phyloP scores from a whole-genome alignment of 352 stramenopile species.

The Phytophthora capsici region DNA sequence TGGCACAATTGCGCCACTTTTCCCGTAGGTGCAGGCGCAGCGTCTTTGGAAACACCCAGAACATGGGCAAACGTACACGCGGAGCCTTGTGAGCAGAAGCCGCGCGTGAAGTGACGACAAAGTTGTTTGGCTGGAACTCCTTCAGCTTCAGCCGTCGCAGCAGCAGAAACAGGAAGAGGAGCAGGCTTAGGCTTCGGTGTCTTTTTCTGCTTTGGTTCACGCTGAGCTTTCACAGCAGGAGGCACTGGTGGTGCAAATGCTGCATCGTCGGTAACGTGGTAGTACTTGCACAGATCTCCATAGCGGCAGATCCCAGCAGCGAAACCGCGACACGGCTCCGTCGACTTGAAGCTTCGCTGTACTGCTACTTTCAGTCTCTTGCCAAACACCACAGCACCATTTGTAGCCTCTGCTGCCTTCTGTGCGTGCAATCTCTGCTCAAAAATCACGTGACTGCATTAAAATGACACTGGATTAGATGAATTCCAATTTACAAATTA shows the following conservation, averaged over 20 bases:
- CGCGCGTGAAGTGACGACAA: slow-evolving; percentile 64
- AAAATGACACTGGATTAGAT: not conserved
- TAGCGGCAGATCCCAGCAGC: slow-evolving; percentile 64
- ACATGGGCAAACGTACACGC: slow-evolving; percentile 57
- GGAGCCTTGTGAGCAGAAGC: slow-evolving; percentile 46
- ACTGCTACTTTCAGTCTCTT: slow-evolving; percentile 54
- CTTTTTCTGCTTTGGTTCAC: slow-evolving; percentile 10
- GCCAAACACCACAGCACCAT: slow-evolving; percentile 67
- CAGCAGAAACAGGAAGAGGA: not conserved
- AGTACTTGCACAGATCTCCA: slow-evolving; percentile 76
- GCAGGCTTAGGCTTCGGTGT: slow-evolving; percentile 1
- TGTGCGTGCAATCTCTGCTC: slow-evolving; percentile 29
- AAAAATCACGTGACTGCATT: slow-evolving; percentile 53
- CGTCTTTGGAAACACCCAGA: slow-evolving; percentile 27
- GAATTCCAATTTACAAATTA: not conserved
- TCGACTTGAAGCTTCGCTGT: slow-evolving; percentile 46
- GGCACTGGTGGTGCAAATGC: slow-evolving; percentile 4
- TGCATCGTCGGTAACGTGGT: slow-evolving; percentile 33
- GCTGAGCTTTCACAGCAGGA: not conserved
- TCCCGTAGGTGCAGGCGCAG: slow-evolving; percentile 10
- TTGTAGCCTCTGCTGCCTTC: slow-evolving; percentile 49
- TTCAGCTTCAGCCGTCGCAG: slow-evolving; percentile 29
- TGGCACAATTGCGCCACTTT: slow-evolving; percentile 47
- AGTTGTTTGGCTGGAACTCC: slow-evolving; percentile 42
- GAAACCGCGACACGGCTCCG: slow-evolving; percentile 57